Evolutionary conservation across 2,329 filamentous ascomycete genomes (phyloP).

Genomic region (Colletotrichum aenigma): DNA sequence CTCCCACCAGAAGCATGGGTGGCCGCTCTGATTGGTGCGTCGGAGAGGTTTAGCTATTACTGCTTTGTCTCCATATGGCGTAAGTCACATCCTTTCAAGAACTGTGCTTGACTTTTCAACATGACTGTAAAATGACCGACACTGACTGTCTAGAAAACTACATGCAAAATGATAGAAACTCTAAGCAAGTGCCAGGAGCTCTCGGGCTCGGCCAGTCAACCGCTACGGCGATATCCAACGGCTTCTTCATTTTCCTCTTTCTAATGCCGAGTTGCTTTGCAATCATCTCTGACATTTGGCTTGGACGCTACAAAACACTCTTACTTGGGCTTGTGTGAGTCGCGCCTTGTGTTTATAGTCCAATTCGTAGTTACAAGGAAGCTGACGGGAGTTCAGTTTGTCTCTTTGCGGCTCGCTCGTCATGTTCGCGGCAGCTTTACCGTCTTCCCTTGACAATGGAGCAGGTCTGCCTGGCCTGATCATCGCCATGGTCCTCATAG

Average conservation of each 20-base stretch:
- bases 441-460: slow-evolving; percentile 50
- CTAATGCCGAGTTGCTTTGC: slow-evolving; percentile 63
- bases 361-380: no score
- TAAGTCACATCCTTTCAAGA: neutral
- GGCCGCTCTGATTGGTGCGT: slow-evolving; percentile 19
- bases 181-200: slow-evolving; percentile 47
- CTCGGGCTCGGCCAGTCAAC: slow-evolving; percentile 53
- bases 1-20: slow-evolving; percentile 23
- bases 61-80: slow-evolving; percentile 23
- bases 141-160: slow-evolving; percentile 39
- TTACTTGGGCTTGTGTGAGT: slow-evolving; percentile 19
- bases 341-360: slow-evolving; percentile 14
- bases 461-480: slow-evolving; percentile 60
- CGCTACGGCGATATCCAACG: slow-evolving; percentile 51
- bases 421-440: slow-evolving; percentile 59
- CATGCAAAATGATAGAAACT: slow-evolving; percentile 38
- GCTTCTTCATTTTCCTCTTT: slow-evolving; percentile 50
- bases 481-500: slow-evolving; percentile 60
- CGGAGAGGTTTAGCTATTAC: slow-evolving; percentile 25
- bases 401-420: slow-evolving; percentile 59
- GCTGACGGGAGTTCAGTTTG: slow-evolving; percentile 34
- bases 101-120: neutral
- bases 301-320: slow-evolving; percentile 66
- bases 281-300: slow-evolving; percentile 63
- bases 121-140: accelerated